phyloP scores from a whole-genome alignment of 495 filamentous ascomycete species.

The Annulohypoxylon moriforme region DNA sequence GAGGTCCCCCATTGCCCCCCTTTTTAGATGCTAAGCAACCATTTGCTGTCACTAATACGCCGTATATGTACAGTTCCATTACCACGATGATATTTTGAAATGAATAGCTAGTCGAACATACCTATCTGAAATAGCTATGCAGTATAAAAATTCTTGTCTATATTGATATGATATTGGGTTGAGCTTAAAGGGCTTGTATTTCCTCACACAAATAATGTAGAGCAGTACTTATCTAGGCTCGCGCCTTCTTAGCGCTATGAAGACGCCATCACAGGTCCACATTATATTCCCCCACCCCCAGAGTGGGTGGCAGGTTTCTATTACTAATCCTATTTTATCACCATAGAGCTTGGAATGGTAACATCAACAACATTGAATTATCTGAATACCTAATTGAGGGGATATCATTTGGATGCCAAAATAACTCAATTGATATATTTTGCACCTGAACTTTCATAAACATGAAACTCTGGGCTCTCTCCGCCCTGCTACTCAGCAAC shows the following conservation, averaged over 20 bases:
- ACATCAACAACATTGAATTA: background rate
- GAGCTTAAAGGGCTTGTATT: background rate
- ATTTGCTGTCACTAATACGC: too few relatives aligned
- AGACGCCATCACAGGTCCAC: background rate
- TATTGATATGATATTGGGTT: too few relatives aligned
- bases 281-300: background rate
- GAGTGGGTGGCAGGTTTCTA: background rate
- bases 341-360: background rate
- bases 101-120: too few relatives aligned
- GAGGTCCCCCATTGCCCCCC: too few relatives aligned
- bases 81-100: too few relatives aligned
- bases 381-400: background rate
- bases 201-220: background rate
- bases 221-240: background rate
- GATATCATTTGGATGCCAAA: background rate
- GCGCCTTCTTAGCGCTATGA: background rate
- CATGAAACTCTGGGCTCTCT: slow-evolving; percentile 31
- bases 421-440: background rate
- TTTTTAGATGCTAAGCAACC: too few relatives aligned
- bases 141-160: too few relatives aligned
- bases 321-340: background rate
- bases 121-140: too few relatives aligned
- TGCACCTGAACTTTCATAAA: background rate
- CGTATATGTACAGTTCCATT: too few relatives aligned
- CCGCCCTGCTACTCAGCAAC: slow-evolving; percentile 26